Conservation (phyloP, 1,139 yeast genomes). For the Pichia sp. region DNA sequence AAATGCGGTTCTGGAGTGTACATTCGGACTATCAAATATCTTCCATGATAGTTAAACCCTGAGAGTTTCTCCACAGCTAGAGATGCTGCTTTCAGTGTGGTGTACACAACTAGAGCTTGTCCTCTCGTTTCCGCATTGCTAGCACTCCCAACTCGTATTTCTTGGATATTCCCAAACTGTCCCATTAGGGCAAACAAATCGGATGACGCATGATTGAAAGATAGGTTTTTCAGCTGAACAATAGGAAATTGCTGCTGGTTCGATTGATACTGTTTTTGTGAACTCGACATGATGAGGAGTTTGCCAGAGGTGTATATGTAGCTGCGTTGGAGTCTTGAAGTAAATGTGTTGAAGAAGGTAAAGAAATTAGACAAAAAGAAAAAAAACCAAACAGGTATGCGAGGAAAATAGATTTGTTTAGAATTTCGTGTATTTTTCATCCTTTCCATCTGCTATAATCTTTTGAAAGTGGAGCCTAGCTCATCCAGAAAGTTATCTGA, state of each 20-base stretch:
- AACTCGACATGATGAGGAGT: neutral
- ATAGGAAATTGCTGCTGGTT: conserved; percentile 41
- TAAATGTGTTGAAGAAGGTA: too few relatives aligned
- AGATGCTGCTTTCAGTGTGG: conserved; percentile 44
- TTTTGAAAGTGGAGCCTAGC: too few relatives aligned
- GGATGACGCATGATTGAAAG: conserved; percentile 45
- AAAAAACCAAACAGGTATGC: neutral
- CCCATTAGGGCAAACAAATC: conserved; percentile 54
- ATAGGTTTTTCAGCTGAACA: conserved; percentile 54
- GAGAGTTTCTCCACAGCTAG: conserved; percentile 51
- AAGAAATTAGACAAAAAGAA: neutral
- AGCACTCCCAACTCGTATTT: conserved; percentile 48
- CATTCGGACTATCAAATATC: conserved; percentile 52
- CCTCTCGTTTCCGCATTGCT: conserved; percentile 40
- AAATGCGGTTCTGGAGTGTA: conserved; percentile 21
- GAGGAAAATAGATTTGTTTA: neutral
- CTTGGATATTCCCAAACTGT: conserved; percentile 53
- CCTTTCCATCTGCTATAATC: too few relatives aligned
- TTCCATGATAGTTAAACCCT: conserved; percentile 57
- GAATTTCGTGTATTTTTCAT: too few relatives aligned
- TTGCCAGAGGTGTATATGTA: too few relatives aligned
- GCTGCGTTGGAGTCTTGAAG: too few relatives aligned
- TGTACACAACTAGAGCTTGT: conserved; percentile 55
- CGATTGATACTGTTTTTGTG: neutral
- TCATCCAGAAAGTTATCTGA: too few relatives aligned